Base-by-base conservation (phyloP, 495 filamentous ascomycete species). In the Aspergillus haitiensis region DNA sequence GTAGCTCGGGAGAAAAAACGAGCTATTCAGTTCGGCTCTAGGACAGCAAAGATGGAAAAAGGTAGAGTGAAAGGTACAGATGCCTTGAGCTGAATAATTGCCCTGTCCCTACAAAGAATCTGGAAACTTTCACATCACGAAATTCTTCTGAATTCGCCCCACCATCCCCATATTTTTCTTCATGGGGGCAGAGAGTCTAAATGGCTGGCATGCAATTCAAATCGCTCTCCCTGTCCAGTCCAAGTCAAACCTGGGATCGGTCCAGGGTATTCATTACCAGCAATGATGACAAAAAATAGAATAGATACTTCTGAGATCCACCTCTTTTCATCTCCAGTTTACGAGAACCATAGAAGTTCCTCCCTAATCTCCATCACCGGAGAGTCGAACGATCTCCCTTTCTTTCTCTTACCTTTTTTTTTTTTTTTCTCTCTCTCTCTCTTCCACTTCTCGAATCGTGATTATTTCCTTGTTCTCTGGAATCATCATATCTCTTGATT, bases 1-100 rank as follows among this genome's bases (percentile, higher is more conserved):
- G 90, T 89, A 0, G 86, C 94, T 3, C 78, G 72, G 33, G 92
- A 96, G 72, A 96, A 94, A 80, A 99, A 99, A 72, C 82, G 94
- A 63, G 94, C 94, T 12, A 91, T 93, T 52, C 91, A 96, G 71
- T 96, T 96, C 67, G 91, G 91, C 33, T 83, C 91, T 7, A 79
- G 90, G 59, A 94, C 89, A 9, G 91, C 91, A 9, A 95, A 92
- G 71, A 93, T 95, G 85, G 87, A 91, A 67, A 78, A 68, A 52
- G 88, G 91, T 11, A 84, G 76, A 60, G 85, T 78, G 12, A 92
- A 88, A 67, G 91, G 91, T 1, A 93, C 90, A 8, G 75, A 82
- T 62, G 65, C 69, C 7, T 55, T 83, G 56, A 71, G 55, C 49
- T 79, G 65, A 78, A 49, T 52, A 52, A 55, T 44, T 32, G 13